Evolutionary conservation across 2,329 filamentous ascomycete species (phyloP), one percentile per base, ranked within the genome.

Genomic region (Colletotrichum godetiae): DNA sequence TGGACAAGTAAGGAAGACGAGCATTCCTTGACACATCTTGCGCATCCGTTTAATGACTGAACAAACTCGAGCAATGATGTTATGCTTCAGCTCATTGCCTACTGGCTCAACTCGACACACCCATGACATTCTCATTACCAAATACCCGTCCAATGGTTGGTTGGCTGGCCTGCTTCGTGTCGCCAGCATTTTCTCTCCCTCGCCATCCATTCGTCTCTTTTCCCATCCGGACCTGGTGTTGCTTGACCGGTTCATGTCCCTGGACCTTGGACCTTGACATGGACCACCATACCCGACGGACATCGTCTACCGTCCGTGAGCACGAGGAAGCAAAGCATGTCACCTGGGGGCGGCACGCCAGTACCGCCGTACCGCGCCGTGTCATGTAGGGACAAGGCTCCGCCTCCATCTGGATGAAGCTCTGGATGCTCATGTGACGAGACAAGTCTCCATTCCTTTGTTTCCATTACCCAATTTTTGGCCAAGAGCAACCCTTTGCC

Each of bases 391-490:
- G 60, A 73, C 70, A 70, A 70, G 71, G 46, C 67, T 70, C 70
- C 60, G 71, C 71, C 71, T 73, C 67, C 67, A 70, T 73, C 49
- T 70, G 60, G 67, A 66, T 66, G 71, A 73, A 73, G 67, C 71
- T 73, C 67, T 66, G 71, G 60, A 73, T 55, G 79, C 77, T 82
- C 81, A 83, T 79, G 81, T 78, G 81, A 83, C 74, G 80, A 78
- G 77, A 78, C 77, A 79, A 78, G 80, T 78, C 77, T 80, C 81
- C 83, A 84, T 80, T 81, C 79, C 80, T 81, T 79, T 79, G 82
- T 87, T 87, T 87, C 78, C 77, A 87, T 87, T 87, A 87, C 85
- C 79, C 83, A 87, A 87, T 86, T 76, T 77, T 79, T 71, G 69
- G 55, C 66, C 55, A 75, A 75, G 73, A 75, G 73, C 65, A 75